Evolutionary conservation across 257 asterid species (phyloP).

Genomic region (Lantana camara): DNA sequence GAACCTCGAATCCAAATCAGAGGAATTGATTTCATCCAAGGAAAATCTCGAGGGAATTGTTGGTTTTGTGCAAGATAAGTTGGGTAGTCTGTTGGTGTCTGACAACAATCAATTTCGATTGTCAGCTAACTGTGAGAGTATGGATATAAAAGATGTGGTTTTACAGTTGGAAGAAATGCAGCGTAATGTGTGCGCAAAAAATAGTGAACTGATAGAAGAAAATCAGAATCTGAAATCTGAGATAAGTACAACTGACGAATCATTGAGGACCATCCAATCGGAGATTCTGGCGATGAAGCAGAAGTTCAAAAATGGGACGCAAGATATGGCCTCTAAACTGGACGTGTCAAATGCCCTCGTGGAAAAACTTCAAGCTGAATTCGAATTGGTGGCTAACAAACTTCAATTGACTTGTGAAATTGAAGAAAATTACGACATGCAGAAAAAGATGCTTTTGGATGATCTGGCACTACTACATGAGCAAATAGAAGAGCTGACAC

Average conservation of each 20-base stretch:
- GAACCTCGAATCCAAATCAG: constrained; percentile 47
- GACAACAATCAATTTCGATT: constrained; percentile 38
- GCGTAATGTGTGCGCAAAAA: constrained; percentile 42
- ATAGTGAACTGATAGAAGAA: constrained; percentile 61
- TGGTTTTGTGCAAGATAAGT: constrained; percentile 51
- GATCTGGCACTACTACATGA: constrained; percentile 64
- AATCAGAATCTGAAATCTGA: constrained; percentile 59
- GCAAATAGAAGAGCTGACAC: constrained; percentile 61
- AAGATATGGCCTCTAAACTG: constrained; percentile 49
- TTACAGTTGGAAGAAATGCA: constrained; percentile 70
- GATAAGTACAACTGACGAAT: constrained; percentile 50
- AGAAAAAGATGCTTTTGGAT: constrained; percentile 58
- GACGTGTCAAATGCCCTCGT: constrained; percentile 66
- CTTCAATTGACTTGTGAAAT: constrained; percentile 53
- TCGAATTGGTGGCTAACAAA: constrained; percentile 69
- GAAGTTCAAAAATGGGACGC: constrained; percentile 53
- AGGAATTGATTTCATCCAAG: constrained; percentile 55
- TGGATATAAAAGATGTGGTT: constrained; percentile 49
- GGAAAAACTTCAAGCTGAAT: constrained; percentile 68
- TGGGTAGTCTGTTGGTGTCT: constrained; percentile 50
- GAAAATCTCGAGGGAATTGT: constrained; percentile 53
- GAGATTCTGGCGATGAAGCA: constrained; percentile 67
- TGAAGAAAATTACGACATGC: constrained; percentile 53
- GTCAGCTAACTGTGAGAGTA: constrained; percentile 33
- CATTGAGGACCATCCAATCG: constrained; percentile 55